A percentile compares a stretch with the other conserved stretches of the same genome.
phyloP scores from a whole-genome alignment of 2,329 filamentous ascomycete species.

The Aspergillus carbonarius region DNA sequence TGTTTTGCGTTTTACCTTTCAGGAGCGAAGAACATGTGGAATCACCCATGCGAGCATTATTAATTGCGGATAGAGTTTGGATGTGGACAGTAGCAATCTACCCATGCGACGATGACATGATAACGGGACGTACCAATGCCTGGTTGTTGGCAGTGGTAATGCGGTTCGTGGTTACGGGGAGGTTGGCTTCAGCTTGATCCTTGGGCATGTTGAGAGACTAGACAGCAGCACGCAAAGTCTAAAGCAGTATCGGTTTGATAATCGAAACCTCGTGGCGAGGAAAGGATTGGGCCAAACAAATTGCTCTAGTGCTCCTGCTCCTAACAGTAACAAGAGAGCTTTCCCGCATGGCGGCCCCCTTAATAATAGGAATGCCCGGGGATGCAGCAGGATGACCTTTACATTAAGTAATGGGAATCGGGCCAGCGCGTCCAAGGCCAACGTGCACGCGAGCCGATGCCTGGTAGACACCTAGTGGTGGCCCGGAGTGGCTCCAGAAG shows the following conservation, averaged over 20 bases:
- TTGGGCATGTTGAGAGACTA: neutral
- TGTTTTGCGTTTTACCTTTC: neutral
- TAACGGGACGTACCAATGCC: too few relatives aligned
- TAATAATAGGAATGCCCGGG: neutral
- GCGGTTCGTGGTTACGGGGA: neutral
- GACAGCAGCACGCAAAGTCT: neutral
- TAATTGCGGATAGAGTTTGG: too few relatives aligned
- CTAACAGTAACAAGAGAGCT: neutral
- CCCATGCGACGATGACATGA: too few relatives aligned
- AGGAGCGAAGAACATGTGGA: too few relatives aligned
- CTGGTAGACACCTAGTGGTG: too few relatives aligned
- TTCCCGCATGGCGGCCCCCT: neutral
- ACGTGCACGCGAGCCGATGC: neutral
- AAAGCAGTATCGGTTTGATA: constrained; percentile 1
- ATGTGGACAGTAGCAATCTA: too few relatives aligned
- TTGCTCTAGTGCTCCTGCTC: neutral
- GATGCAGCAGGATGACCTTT: neutral
- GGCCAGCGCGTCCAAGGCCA: neutral
- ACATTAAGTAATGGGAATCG: constrained; percentile 1
- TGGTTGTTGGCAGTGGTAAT: neutral
- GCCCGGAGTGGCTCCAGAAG: neutral
- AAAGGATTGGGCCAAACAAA: neutral
- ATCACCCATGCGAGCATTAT: too few relatives aligned
- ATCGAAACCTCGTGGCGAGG: neutral
- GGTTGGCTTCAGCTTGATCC: neutral